Base-by-base conservation (phyloP, 139 green algal genomes). In the Chlorella sp. region DNA sequence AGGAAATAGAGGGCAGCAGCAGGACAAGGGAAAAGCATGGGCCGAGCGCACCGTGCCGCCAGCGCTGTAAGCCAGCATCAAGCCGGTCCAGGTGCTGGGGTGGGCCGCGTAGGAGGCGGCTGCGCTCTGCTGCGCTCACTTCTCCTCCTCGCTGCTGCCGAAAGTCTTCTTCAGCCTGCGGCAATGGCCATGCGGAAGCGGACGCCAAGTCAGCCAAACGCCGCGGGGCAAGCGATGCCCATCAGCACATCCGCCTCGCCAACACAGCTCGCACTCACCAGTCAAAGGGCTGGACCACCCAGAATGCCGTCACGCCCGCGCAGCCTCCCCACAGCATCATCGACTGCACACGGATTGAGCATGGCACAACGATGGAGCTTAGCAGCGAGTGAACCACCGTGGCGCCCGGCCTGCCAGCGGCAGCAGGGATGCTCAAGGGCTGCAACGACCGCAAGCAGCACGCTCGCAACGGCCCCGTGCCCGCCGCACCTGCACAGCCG, bases 281-380 rank as follows among this genome's bases (percentile, higher is more conserved):
- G 30, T 90, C 86, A 78, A 87, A 87, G 18, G 87, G 87, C 60
- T 86, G 87, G 11, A 62, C 38, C 12, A 90, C 38, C 74, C 74
- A 90, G 0, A 90, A 34, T 2, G 82, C 82, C 5, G 47, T 72
- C 32, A 83, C n/a, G 55, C 74, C 74, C 6, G 74, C 74, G 4
- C 34, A 71, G 0, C 25, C 44, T 21, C 85, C 85, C 85, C 85
- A 89, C 44, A 89, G 32, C 15, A 60, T 56, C 51, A 57, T 41
- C 3, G 76, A 80, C 76, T 88, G 73, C 36, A 18, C 9, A 13
- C 3, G 60, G 23, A 67, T 2, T 16, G 23, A 67, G 60, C 60
- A 30, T 67, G 20, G 44, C 44, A 51, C 44, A 51, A 51, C 44
- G 44, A 51, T 9, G 44, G 7, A 51, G 44, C 44, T n/a, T n/a